Evolutionary conservation across 2,329 filamentous ascomycete genomes (phyloP).

Genomic region (Scopulariopsis brevicaulis): DNA sequence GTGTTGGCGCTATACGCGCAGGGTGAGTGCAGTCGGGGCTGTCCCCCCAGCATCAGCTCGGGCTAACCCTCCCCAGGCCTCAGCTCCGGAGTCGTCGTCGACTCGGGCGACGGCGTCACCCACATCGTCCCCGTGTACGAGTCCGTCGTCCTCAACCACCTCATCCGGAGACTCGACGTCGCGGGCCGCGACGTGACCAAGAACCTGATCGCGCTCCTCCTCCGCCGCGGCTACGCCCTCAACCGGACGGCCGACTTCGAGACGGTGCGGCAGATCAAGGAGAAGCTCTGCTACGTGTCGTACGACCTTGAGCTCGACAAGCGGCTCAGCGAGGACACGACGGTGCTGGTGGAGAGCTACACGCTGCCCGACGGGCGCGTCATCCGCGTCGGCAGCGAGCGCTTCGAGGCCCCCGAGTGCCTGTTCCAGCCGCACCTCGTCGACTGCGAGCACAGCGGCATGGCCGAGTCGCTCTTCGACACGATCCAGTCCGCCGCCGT

Average conservation of each 20-base stretch:
- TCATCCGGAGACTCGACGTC: slow-evolving; percentile 87
- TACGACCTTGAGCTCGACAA: slow-evolving; percentile 97
- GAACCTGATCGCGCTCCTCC: slow-evolving; percentile 88
- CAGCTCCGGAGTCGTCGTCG: slow-evolving; percentile 91
- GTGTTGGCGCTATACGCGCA: slow-evolving; percentile 94
- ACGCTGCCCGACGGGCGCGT: slow-evolving; percentile 93
- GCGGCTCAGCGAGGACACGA: slow-evolving; percentile 91
- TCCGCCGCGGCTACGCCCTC: slow-evolving; percentile 88
- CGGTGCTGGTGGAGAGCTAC: slow-evolving; percentile 93
- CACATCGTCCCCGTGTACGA: slow-evolving; percentile 99
- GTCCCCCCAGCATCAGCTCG: neutral
- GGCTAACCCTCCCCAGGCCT: slow-evolving; percentile 42
- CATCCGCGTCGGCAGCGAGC: slow-evolving; percentile 90
- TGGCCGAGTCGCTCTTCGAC: slow-evolving; percentile 97
- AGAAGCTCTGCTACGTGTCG: slow-evolving; percentile 98
- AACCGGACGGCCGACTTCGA: slow-evolving; percentile 99
- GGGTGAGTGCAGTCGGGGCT: slow-evolving; percentile 39
- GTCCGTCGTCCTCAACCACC: slow-evolving; percentile 92
- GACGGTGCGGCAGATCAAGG: slow-evolving; percentile 97
- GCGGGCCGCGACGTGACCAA: slow-evolving; percentile 96
- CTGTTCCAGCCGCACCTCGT: slow-evolving; percentile 97
- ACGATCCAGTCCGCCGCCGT: slow-evolving; percentile 95
- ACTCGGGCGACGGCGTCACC: slow-evolving; percentile 95
- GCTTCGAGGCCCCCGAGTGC: slow-evolving; percentile 96
- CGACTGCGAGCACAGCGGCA: slow-evolving; percentile 92